Base-by-base conservation (phyloP, 768 basidiomycete species). In the Naganishia kalamii region DNA sequence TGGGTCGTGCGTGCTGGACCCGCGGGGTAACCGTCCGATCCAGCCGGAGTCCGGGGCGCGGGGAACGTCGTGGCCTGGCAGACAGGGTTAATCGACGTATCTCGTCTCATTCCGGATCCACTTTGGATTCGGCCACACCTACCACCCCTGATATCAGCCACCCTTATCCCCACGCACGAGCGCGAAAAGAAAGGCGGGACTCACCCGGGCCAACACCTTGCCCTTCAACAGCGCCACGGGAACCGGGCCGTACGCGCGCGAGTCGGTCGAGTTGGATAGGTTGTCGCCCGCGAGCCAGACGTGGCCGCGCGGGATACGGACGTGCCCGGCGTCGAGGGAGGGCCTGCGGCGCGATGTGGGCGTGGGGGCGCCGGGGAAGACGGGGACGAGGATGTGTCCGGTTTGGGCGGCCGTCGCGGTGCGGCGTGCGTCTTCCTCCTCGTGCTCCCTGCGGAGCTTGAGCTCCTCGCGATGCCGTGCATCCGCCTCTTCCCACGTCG, bases 221-320 rank as follows among this genome's bases (percentile, higher is more conserved):
- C 66, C 66, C 57, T 68, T 68, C 15, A 68, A 21, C 52, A 68
- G 30, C 32, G 44, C 66, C n/a, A 68, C n/a, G 0, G 94, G 86
- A 3, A 98, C 87, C 25, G 94, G 94, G 0, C 94, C 96, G 79
- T 96, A 96, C n/a, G 81, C 79, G 63, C 94, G 83, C 12, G 94
- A 97, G 80, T 99, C 94, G 15, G 86, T 85, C 37, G 92, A 92
- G 69, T 81, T 82, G 27, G 84, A 81, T 46, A 87, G 81, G 73
- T 98, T 99, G 79, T 99, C 94, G 25, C 94, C 96, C 54, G 81
- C 84, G 32, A 94, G 81, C 94, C 94, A 97, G 25, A 94, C 77
- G 75, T 94, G 88, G 3, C 92, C 90, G 71, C 83, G 84, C 0
- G 94, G 94, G 11, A 97, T 79, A 29, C 85, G 73, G 17, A 93